Evolutionary conservation across 1,284 basidiomycete genomes (phyloP), one percentile per base, ranked within the genome.

Genomic region (Neotropicomus parvogracilis): DNA sequence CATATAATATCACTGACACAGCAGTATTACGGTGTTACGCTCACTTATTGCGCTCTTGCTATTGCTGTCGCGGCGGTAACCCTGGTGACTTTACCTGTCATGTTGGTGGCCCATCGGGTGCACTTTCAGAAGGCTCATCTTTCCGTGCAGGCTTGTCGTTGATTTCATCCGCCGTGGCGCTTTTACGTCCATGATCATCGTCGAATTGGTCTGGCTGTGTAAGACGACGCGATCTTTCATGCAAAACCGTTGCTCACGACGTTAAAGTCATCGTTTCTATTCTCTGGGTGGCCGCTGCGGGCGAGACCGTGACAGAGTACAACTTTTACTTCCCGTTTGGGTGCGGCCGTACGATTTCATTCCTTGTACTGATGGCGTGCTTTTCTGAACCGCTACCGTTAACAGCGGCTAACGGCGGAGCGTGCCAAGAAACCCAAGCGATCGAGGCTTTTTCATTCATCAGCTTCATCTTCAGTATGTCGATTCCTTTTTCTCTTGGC

Each of bases 241-340:
- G 13, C 13, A 19, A 19, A 28, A 20, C 34, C 31, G 31, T 32
- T 53, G n/a, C 33, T 35, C 14, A 42, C 41, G 13, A 41, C 39
- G 5, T 33, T 52, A 7, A 40, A 81, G 81, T 57, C 48, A 34
- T 80, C 40, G 70, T 85, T 7, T 80, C 75, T 72, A 59, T 84
- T 46, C 60, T 85, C 21, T 84, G 78, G 79, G 66, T 84, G 31
- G 69, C 78, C 13, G 68, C 69, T 45, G 81, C 67, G 3, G 75
- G 67, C 2, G 59, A 70, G 28, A 54, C 75, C 7, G 68, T 70
- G 5, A 46, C 59, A n/a, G 50, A 48, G 1, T 52, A 54, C 26
- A 37, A 35, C 6, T 34, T 63, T 17, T 34, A 52, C 34, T 68
- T 65, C 46, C 41, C 55, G 0, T 28, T 31, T 24, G 59, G 62